Evolutionary conservation across 2,329 filamentous ascomycete genomes (phyloP).

Genomic region (Chaetothyriales sp.): DNA sequence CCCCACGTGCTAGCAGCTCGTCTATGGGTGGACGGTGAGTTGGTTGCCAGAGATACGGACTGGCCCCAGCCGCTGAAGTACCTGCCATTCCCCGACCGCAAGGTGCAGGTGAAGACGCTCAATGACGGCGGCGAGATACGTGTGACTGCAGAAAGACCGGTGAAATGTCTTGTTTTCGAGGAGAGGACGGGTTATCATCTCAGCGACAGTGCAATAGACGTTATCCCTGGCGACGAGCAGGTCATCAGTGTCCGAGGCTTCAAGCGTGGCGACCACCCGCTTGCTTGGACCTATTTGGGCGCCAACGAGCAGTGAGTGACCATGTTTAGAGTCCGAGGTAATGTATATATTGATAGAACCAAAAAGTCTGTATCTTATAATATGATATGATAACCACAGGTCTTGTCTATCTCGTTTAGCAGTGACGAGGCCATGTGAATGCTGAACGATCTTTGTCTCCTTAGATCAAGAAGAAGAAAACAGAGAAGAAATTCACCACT

Average conservation of each 20-base stretch:
- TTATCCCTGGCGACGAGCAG: conserved; percentile 45
- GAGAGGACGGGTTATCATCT: conserved; percentile 39
- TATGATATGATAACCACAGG: too few species aligned
- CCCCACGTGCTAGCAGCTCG: conserved; percentile 39
- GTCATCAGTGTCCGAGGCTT: conserved; percentile 18
- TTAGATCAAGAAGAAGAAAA: too few species aligned
- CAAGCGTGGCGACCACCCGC: conserved; percentile 14
- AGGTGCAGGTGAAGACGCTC: conserved; percentile 30
- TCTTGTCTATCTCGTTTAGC: too few species aligned
- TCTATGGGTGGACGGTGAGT: conserved; percentile 36
- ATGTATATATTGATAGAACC: too few species aligned
- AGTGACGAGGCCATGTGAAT: too few species aligned
- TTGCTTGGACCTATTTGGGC: conserved; percentile 18
- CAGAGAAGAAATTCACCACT: too few species aligned
- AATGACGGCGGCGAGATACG: conserved; percentile 27
- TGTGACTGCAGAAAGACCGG: conserved; percentile 36
- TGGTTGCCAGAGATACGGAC: conserved; percentile 41
- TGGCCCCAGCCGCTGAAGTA: conserved; percentile 49
- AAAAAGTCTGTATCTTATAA: too few species aligned
- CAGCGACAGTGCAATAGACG: conserved; percentile 42
- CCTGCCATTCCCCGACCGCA: conserved; percentile 37
- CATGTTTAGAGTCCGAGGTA: too few species aligned
- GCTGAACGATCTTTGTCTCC: too few species aligned
- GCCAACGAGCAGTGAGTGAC: conserved; percentile 16
- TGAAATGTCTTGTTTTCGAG: conserved; percentile 47